A percentile compares a stretch with the other conserved stretches of the same genome.
Conservation (phyloP, 441 rosid genomes). For the Adansonia madagascariensis region DNA sequence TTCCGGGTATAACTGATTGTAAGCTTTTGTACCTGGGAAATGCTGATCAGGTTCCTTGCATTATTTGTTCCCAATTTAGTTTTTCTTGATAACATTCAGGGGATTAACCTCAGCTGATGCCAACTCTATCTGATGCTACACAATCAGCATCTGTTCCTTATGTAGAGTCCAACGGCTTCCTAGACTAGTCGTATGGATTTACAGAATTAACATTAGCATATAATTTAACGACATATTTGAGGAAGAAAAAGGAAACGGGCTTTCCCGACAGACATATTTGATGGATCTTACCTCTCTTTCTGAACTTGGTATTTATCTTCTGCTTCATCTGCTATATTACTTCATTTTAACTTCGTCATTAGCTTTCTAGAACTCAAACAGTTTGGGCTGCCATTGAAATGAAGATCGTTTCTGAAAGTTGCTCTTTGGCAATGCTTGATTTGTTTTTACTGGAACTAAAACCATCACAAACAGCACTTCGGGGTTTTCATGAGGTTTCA, state of each 20-base stretch:
- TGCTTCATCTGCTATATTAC: background rate
- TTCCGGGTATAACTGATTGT: background rate
- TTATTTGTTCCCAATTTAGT: background rate
- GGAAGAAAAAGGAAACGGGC: background rate
- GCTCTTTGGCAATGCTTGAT: background rate
- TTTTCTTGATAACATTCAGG: background rate
- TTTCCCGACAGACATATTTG: background rate
- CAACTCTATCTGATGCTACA: background rate
- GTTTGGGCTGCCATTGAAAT: constrained; percentile 9
- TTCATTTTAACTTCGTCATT: background rate
- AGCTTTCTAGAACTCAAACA: background rate
- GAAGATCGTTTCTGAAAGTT: background rate
- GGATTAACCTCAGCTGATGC: background rate
- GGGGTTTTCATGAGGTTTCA: background rate
- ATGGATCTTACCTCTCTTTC: background rate
- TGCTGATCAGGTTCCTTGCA: constrained; percentile 11
- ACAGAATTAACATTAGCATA: background rate
- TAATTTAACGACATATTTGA: background rate
- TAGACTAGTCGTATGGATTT: background rate
- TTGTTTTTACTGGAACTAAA: background rate
- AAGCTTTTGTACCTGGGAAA: background rate
- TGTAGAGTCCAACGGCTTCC: background rate
- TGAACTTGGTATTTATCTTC: background rate
- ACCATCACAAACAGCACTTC: background rate
- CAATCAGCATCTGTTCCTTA: background rate